Evolutionary conservation across 768 basidiomycete genomes (phyloP).

Genomic region (Auriscalpium vulgare): DNA sequence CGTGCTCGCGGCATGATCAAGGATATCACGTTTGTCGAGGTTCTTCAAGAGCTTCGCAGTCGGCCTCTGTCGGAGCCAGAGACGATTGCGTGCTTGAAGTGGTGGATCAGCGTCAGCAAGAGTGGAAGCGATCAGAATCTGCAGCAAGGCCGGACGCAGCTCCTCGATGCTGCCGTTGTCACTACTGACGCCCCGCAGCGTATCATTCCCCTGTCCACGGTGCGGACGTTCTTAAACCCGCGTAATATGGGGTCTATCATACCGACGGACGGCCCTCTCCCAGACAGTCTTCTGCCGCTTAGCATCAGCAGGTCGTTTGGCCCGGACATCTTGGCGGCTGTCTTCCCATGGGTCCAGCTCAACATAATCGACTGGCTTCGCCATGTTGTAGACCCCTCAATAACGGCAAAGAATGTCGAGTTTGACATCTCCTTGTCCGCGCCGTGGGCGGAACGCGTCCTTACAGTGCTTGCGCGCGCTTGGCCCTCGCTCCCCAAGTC

Average conservation of each 20-base stretch:
- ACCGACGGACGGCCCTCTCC: constrained; percentile 68
- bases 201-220: constrained; percentile 59
- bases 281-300: constrained; percentile 62
- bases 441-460: constrained; percentile 74
- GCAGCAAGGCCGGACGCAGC: constrained; percentile 41
- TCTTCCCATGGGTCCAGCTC: constrained; percentile 78
- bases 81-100: constrained; percentile 74
- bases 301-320: constrained; percentile 54
- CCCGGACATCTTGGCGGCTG: constrained; percentile 35
- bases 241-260: constrained; percentile 48
- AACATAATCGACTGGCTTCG: constrained; percentile 68
- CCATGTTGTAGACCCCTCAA: constrained; percentile 45
- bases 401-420: constrained; percentile 34
- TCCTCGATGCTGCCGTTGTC: constrained; percentile 69
- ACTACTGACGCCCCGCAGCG: constrained; percentile 36
- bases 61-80: constrained; percentile 67
- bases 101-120: constrained; percentile 61
- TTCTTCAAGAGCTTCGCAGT: constrained; percentile 65
- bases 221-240: constrained; percentile 67
- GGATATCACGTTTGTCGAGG: constrained; percentile 73
- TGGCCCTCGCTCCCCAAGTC: constrained; percentile 58
- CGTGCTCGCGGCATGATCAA: constrained; percentile 59
- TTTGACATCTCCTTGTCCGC: constrained; percentile 60
- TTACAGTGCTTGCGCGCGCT: constrained; percentile 53
- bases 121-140: constrained; percentile 30